phyloP scores from a whole-genome alignment of 768 basidiomycete genomes.

The Daedaleopsis sinensis region DNA sequence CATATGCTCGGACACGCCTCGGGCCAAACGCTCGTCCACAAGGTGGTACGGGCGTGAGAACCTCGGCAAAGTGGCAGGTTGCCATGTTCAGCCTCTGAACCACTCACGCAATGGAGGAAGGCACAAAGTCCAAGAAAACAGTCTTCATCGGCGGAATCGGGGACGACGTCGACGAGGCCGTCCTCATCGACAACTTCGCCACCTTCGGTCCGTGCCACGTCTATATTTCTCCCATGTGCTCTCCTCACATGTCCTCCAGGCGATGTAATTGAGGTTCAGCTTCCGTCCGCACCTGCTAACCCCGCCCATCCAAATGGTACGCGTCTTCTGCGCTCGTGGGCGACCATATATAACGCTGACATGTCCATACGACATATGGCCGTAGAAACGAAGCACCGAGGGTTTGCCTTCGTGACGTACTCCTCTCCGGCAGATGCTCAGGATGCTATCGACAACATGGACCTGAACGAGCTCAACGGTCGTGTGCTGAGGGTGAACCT shows the following conservation, averaged over 20 bases:
- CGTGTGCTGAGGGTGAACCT: conserved; percentile 82
- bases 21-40: conserved; percentile 19
- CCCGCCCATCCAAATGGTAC: conserved; percentile 59
- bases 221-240: conserved; percentile 5
- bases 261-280: conserved; percentile 89
- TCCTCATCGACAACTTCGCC: conserved; percentile 78
- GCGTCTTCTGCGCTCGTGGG: conserved; percentile 31
- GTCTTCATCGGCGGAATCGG: conserved; percentile 83
- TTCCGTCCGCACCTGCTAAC: conserved; percentile 80
- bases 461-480: conserved; percentile 85
- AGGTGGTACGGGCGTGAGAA: conserved; percentile 18
- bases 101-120: conserved; percentile 67
- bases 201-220: conserved; percentile 73
- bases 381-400: conserved; percentile 80
- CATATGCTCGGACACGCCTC: neutral
- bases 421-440: conserved; percentile 81
- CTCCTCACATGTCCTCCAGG: conserved; percentile 48
- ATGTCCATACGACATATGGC: conserved; percentile 14
- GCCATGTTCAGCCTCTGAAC: conserved; percentile 13
- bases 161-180: conserved; percentile 80
- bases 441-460: conserved; percentile 99
- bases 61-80: conserved; percentile 13
- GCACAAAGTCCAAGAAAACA: conserved; percentile 83
- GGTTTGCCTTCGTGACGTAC: conserved; percentile 93
- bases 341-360: conserved; percentile 14